A percentile compares a stretch with the other conserved stretches of the same genome.
Evolutionary conservation across 352 stramenopile species (phyloP).

Genomic region (Phytophthora sp.): DNA sequence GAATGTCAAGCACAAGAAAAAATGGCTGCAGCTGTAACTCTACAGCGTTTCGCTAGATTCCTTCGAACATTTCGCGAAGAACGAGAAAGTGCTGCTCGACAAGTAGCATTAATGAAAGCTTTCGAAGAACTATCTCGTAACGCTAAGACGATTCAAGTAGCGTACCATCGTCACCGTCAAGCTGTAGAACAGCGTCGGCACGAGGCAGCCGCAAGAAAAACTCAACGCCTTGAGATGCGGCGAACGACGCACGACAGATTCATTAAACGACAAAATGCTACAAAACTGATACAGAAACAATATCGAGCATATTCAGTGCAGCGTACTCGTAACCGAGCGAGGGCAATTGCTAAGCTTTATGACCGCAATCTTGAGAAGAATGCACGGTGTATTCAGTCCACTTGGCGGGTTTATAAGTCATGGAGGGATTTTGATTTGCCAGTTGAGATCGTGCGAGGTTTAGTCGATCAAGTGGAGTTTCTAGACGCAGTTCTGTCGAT

Average conservation of each 20-base stretch:
- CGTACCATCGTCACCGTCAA: slow-evolving; percentile 30
- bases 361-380: slow-evolving; percentile 17
- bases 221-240: slow-evolving; percentile 37
- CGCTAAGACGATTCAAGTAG: slow-evolving; percentile 47
- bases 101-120: slow-evolving; percentile 24
- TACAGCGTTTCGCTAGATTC: slow-evolving; percentile 33
- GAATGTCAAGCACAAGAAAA: slow-evolving; percentile 36
- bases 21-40: slow-evolving; percentile 41
- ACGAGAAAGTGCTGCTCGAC: slow-evolving; percentile 1
- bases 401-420: slow-evolving; percentile 39
- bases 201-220: slow-evolving; percentile 27
- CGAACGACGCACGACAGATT: slow-evolving; percentile 12
- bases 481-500: slow-evolving; percentile 47
- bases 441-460: slow-evolving; percentile 15
- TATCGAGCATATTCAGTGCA: slow-evolving; percentile 14
- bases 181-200: neutral
- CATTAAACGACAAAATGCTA: slow-evolving; percentile 20
- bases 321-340: slow-evolving; percentile 1
- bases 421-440: slow-evolving; percentile 40
- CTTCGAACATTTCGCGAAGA: slow-evolving; percentile 13
- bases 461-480: slow-evolving; percentile 62
- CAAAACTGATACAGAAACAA: slow-evolving; percentile 31
- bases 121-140: slow-evolving; percentile 23
- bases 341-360: slow-evolving; percentile 9
- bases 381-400: slow-evolving; percentile 35